These are phyloP conservation scores for Cordyceps militaris DNA, from an alignment of 2,329 filamentous ascomycete species.

Conservation along the genomic window DNA sequence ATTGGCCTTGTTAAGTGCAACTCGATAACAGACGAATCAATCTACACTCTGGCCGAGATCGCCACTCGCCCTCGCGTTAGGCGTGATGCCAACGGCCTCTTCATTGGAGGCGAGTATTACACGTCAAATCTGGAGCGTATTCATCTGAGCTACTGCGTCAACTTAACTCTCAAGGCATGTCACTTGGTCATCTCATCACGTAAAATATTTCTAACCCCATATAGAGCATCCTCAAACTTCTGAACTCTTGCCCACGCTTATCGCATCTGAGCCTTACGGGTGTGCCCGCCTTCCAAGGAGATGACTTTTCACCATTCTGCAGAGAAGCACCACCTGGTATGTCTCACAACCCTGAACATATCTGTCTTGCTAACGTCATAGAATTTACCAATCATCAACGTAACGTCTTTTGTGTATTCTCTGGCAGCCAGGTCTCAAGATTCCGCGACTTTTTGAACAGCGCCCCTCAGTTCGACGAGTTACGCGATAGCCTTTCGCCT, in stretches of 20 bases:
- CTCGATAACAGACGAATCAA: slow-evolving; percentile 82
- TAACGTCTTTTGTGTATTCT: slow-evolving; percentile 96
- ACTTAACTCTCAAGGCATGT: slow-evolving; percentile 72
- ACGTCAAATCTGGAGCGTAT: slow-evolving; percentile 76
- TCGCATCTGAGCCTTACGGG: slow-evolving; percentile 94
- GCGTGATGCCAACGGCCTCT: slow-evolving; percentile 41
- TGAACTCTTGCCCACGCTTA: slow-evolving; percentile 85
- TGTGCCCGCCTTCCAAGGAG: slow-evolving; percentile 79
- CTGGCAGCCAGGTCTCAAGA: slow-evolving; percentile 70
- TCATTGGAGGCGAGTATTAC: slow-evolving; percentile 45
- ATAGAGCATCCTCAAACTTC: slow-evolving; percentile 79
- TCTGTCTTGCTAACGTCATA: slow-evolving; percentile 27
- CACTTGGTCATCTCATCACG: not conserved
- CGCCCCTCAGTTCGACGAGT: slow-evolving; percentile 38
- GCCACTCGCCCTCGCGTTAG: slow-evolving; percentile 46
- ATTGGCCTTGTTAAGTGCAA: slow-evolving; percentile 94
- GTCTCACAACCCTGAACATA: not conserved
- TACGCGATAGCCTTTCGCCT: slow-evolving; percentile 28
- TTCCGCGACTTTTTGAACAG: slow-evolving; percentile 73
- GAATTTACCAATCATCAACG: slow-evolving; percentile 96
- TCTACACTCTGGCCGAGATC: slow-evolving; percentile 72
- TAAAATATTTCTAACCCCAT: slow-evolving; percentile 5
- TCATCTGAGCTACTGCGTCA: slow-evolving; percentile 90
- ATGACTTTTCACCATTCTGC: slow-evolving; percentile 80
- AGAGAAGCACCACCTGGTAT: slow-evolving; percentile 71